Conservation (phyloP, 1,139 yeast species). For the Taphrina wiesneri region DNA sequence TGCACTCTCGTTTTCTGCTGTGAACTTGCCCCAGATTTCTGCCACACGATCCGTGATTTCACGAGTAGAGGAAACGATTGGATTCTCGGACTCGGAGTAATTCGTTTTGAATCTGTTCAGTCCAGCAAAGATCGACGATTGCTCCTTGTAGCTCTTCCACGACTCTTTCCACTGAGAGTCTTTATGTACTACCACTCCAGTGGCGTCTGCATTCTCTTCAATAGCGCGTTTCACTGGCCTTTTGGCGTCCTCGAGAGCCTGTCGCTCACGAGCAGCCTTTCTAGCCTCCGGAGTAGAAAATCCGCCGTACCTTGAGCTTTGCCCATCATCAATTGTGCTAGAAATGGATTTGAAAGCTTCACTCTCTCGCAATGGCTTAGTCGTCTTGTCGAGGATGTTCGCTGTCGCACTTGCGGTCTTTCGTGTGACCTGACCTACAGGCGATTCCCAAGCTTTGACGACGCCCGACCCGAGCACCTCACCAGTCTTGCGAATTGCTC, state of each 20-base stretch:
- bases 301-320: constrained; percentile 87
- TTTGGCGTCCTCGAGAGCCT: constrained; percentile 59
- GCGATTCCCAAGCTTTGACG: constrained; percentile 93
- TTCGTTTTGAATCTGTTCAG: constrained; percentile 63
- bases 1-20: constrained; percentile 95
- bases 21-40: constrained; percentile 55
- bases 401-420: constrained; percentile 75
- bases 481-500: constrained; percentile 72
- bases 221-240: constrained; percentile 61
- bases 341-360: constrained; percentile 63
- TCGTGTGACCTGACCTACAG: constrained; percentile 84
- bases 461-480: constrained; percentile 90
- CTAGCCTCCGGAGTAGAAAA: constrained; percentile 85
- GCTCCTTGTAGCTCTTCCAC: constrained; percentile 63
- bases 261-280: constrained; percentile 59
- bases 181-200: constrained; percentile 78
- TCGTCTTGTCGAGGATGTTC: constrained; percentile 61
- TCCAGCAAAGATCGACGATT: constrained; percentile 68
- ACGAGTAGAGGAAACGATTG: constrained; percentile 77
- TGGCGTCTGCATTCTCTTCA: constrained; percentile 77
- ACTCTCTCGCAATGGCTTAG: constrained; percentile 92
- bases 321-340: constrained; percentile 81
- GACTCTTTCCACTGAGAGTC: constrained; percentile 68
- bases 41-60: constrained; percentile 78
- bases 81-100: constrained; percentile 89